Percentiles rank a stretch among this genome's conserved stretches.
phyloP scores from a whole-genome alignment of 306 rosid species.

The Vicia faba region DNA sequence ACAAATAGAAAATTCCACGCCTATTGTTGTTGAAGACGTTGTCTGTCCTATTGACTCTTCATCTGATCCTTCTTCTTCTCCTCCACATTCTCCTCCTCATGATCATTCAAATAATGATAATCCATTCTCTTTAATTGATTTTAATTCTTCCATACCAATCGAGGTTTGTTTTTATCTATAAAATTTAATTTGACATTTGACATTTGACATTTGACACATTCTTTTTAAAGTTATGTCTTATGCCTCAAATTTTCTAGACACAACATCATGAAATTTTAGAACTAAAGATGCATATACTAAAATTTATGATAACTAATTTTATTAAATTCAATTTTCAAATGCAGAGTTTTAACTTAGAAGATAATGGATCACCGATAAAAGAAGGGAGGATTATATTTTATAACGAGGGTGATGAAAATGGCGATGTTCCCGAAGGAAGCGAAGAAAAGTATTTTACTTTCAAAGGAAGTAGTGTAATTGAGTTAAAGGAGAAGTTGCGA shows the following conservation, averaged over 20 bases:
- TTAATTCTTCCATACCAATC: slow-evolving; percentile 15
- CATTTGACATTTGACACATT: too few relatives aligned
- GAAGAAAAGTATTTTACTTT: slow-evolving; percentile 55
- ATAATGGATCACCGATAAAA: slow-evolving; percentile 33
- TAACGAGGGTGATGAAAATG: slow-evolving; percentile 53
- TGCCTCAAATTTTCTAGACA: neutral
- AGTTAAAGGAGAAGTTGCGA: slow-evolving; percentile 54
- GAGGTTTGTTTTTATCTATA: slow-evolving; percentile 44
- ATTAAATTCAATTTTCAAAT: neutral
- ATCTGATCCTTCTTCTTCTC: neutral
- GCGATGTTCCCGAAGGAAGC: slow-evolving; percentile 32
- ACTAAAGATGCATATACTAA: too few relatives aligned
- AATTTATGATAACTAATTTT: neutral
- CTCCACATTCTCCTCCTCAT: neutral
- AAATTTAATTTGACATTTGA: neutral
- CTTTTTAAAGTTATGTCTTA: too few relatives aligned
- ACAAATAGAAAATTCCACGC: neutral
- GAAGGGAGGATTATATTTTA: slow-evolving; percentile 69
- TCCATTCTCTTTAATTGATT: slow-evolving; percentile 29
- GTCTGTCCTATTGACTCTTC: neutral
- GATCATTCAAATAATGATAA: neutral
- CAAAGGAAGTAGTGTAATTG: slow-evolving; percentile 57
- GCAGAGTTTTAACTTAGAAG: slow-evolving; percentile 14
- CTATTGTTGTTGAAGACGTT: neutral
- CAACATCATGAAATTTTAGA: neutral